Percentiles rank a stretch among this genome's conserved stretches.
Evolutionary conservation across 2,329 filamentous ascomycete genomes (phyloP).

Genomic region (Epichloe uncinata): DNA sequence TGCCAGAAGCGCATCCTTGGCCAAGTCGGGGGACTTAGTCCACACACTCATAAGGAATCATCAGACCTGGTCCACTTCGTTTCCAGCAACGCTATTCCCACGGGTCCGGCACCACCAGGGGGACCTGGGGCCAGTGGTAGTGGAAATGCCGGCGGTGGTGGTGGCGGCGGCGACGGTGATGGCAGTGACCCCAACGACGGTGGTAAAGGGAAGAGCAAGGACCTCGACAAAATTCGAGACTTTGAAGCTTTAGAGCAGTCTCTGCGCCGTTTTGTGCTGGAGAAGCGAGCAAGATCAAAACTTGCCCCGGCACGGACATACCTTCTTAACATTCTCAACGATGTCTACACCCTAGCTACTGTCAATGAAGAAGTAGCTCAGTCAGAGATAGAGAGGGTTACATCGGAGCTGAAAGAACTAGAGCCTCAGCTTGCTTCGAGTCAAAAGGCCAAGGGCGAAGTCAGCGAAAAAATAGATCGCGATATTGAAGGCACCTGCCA

Average conservation of each 20-base stretch:
- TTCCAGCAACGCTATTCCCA: constrained; percentile 88
- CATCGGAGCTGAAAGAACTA: constrained; percentile 63
- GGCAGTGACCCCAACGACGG: constrained; percentile 41
- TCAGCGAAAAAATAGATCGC: constrained; percentile 67
- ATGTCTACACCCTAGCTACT: constrained; percentile 67
- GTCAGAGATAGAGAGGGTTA: constrained; percentile 72
- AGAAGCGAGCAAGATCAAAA: constrained; percentile 91
- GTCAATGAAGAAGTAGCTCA: constrained; percentile 83
- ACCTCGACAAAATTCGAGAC: constrained; percentile 74
- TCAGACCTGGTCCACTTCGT: constrained; percentile 94
- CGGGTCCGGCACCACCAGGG: constrained; percentile 44
- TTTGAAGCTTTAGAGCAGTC: constrained; percentile 86
- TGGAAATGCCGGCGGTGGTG: constrained; percentile 34
- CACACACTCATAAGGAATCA: constrained; percentile 83
- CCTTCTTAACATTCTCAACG: constrained; percentile 80
- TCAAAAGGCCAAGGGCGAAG: constrained; percentile 63
- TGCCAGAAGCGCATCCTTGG: constrained; percentile 90
- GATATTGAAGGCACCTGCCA: constrained; percentile 76
- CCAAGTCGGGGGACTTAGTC: constrained; percentile 77
- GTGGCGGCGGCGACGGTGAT: constrained; percentile 38
- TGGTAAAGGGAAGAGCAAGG: constrained; percentile 68
- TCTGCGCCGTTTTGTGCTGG: constrained; percentile 80
- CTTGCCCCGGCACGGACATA: constrained; percentile 93
- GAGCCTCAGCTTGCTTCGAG: constrained; percentile 78
- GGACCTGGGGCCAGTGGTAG: constrained; percentile 40